These are phyloP conservation scores for Calonectria hongkongensis DNA, from an alignment of 2,329 filamentous ascomycete genomes.

Conservation along the genomic window DNA sequence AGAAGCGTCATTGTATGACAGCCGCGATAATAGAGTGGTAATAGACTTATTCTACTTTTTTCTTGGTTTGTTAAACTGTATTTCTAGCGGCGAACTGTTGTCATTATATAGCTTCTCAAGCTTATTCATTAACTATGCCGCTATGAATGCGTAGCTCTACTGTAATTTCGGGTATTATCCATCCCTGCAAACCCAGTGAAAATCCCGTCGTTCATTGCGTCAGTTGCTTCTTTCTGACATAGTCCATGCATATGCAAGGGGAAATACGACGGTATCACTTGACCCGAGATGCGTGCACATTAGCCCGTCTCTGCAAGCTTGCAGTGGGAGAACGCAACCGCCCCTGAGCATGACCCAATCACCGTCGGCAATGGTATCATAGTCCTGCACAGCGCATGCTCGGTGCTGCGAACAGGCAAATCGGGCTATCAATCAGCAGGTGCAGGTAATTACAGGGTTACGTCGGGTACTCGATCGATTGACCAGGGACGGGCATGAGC, in stretches of 20 bases:
- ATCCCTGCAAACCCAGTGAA: constrained; percentile 17
- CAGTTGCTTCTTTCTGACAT: constrained; percentile 9
- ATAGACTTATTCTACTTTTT: neutral
- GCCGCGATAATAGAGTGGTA: neutral
- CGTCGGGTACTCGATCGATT: constrained; percentile 32
- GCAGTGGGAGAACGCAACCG: constrained; percentile 4
- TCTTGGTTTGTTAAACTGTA: constrained; percentile 8
- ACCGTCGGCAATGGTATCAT: constrained; percentile 31
- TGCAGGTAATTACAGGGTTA: constrained; percentile 33
- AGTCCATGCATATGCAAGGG: constrained; percentile 16
- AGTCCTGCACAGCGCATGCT: constrained; percentile 27
- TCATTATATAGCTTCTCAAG: constrained; percentile 12
- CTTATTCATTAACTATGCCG: too few species aligned
- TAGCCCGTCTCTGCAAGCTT: constrained; percentile 7
- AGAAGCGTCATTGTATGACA: constrained; percentile 28
- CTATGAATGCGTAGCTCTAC: neutral
- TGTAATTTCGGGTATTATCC: constrained; percentile 34
- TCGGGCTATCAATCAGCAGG: constrained; percentile 15
- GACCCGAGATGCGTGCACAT: constrained; percentile 13
- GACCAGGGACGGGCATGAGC: constrained; percentile 18
- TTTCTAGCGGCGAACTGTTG: neutral
- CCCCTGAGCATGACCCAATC: constrained; percentile 31
- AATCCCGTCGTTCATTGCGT: constrained; percentile 13
- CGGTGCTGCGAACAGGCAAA: neutral
- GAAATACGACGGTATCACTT: constrained; percentile 27